These are phyloP conservation scores for Sporisorium graminicola DNA, from an alignment of 1,284 basidiomycete genomes.

Conservation along the genomic window DNA sequence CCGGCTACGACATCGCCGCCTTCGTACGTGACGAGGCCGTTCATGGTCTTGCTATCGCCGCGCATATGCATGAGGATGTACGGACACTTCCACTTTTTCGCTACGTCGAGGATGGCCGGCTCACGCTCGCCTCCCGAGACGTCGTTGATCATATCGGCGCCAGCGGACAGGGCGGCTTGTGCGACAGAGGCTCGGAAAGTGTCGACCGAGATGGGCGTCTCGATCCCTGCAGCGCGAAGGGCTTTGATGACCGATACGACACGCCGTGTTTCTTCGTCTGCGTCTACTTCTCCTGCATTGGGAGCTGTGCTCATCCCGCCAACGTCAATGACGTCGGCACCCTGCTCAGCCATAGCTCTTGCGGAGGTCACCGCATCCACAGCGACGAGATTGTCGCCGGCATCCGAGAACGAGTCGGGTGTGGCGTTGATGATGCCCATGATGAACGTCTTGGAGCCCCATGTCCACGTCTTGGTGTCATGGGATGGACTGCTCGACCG, in stretches of 20 bases:
- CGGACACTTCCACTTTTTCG: slow-evolving; percentile 72
- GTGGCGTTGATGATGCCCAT: slow-evolving; percentile 97
- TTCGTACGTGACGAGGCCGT: slow-evolving; percentile 73
- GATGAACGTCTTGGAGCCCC: slow-evolving; percentile 75
- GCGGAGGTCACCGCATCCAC: slow-evolving; percentile 58
- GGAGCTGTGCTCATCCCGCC: slow-evolving; percentile 83
- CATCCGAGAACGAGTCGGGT: slow-evolving; percentile 97
- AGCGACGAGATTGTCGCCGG: slow-evolving; percentile 74
- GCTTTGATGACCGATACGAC: slow-evolving; percentile 76
- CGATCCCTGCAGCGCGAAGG: slow-evolving; percentile 61
- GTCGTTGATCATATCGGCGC: slow-evolving; percentile 95
- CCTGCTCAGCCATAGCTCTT: slow-evolving; percentile 52
- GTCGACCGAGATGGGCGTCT: slow-evolving; percentile 84
- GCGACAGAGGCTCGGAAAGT: slow-evolving; percentile 92
- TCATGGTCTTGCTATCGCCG: slow-evolving; percentile 76
- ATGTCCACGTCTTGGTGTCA: slow-evolving; percentile 51
- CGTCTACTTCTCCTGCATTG: slow-evolving; percentile 51
- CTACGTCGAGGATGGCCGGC: slow-evolving; percentile 77
- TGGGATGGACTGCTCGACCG: slow-evolving; percentile 2
- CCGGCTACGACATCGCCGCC: slow-evolving; percentile 80
- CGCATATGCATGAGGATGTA: slow-evolving; percentile 95
- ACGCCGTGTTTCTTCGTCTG: slow-evolving; percentile 76
- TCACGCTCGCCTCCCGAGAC: slow-evolving; percentile 80
- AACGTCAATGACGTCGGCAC: slow-evolving; percentile 85
- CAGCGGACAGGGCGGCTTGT: slow-evolving; percentile 80